Base-by-base conservation (phyloP, 1,284 basidiomycete species). In the Cryptococcus sp. region DNA sequence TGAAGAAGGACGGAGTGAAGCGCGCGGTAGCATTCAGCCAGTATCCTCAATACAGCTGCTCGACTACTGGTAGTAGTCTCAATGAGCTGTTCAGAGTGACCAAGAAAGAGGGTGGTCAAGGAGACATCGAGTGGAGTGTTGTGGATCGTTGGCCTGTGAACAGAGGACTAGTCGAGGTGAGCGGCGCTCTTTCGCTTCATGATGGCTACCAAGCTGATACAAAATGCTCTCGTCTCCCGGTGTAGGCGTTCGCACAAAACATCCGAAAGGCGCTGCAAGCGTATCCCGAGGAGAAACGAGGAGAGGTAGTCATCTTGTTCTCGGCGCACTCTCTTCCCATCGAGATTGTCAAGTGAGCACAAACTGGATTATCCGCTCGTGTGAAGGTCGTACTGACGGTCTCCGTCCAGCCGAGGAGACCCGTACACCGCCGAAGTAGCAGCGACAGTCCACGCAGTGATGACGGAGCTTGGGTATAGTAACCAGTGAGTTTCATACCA, bases 21-120 rank as follows among this genome's bases (percentile, higher is more conserved):
- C 83, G 94, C 55, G 96, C 95, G 0, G 83, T 99, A 23, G 96
- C 94, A 20, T 99, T 99, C 80, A 93, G 92, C 2, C 96, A 99
- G 80, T 99, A 99, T 76, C 96, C 96, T 1, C 96, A 99, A 78
- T 99, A 99, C 80, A 93, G 89, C 70, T 99, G 96, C 80, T 93
- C 90, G 63, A 99, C 96, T 5, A 99, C 96, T 0, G 96, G 96
- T 41, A 95, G 92, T 80, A 93, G 89, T 74, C 74, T 99, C 70
- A 99, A 99, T 74, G 95, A 99, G 79, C 81, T 99, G 43, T 96
- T 87, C 74, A 72, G 78, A 54, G 73, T 68, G 73, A 83, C 46
- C 83, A 85, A 51, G 82, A 85, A 61, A 70, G 74, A 75, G 73
- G 67, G 77, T 48, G 71, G 69, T 11, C 83, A 85, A 49, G 82